Percentiles rank a stretch among this genome's conserved stretches.
Evolutionary conservation across 805 yeast genomes (phyloP).

Genomic region (Candida ascalaphidarum): DNA sequence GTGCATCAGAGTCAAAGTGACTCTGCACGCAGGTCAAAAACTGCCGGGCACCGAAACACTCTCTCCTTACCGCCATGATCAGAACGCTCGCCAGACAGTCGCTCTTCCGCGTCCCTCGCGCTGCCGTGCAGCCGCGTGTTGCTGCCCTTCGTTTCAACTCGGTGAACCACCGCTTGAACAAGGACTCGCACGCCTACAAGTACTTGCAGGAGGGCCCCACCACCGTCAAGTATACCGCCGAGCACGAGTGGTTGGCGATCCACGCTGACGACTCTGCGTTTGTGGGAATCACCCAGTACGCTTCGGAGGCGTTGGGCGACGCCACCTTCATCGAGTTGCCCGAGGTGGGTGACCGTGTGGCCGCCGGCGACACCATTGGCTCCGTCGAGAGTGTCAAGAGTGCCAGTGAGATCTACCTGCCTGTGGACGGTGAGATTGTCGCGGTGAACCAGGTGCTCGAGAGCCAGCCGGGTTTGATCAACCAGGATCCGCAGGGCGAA

Average conservation of each 20-base stretch:
- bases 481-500: constrained; percentile 84
- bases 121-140: constrained; percentile 4
- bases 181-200: constrained; percentile 29
- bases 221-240: constrained; percentile 62
- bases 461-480: constrained; percentile 68
- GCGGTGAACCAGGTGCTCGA: constrained; percentile 65
- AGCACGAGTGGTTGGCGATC: constrained; percentile 92
- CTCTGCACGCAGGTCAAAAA: too few relatives aligned
- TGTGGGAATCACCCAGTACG: constrained; percentile 88
- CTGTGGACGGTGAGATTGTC: constrained; percentile 67
- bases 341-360: constrained; percentile 53
- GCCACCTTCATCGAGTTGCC: constrained; percentile 92
- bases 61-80: background rate
- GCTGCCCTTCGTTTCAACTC: constrained; percentile 13
- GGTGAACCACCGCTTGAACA: constrained; percentile 25
- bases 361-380: constrained; percentile 77
- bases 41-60: background rate
- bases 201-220: constrained; percentile 35
- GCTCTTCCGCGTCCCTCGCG: background rate
- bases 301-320: constrained; percentile 95
- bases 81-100: background rate
- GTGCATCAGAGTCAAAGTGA: too few relatives aligned
- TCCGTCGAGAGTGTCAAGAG: constrained; percentile 93
- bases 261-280: constrained; percentile 78
- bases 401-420: constrained; percentile 88